Base-by-base conservation (phyloP, 2,329 filamentous ascomycete species). In the Fusarium liriodendri region DNA sequence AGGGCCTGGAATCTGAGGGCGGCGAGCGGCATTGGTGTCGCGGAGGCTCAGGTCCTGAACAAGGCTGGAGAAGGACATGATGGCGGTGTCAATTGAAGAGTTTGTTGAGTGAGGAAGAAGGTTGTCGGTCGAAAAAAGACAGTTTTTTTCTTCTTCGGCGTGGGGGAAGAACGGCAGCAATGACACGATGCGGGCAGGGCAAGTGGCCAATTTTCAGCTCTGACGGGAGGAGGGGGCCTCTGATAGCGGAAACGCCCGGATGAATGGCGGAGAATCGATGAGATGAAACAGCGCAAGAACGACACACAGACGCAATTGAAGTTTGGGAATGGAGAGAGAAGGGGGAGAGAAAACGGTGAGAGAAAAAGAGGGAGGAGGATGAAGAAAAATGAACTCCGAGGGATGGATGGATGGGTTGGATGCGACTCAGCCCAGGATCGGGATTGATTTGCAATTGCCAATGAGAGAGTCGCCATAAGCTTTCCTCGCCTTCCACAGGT, bases 21-120 rank as follows among this genome's bases (percentile, higher is more conserved):
- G 87, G 75, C 89, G 86, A 70, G 80, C 82, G 72, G 81, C 84
- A 74, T 84, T 83, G 75, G 83, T 79, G 78, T 91, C 90, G 77
- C 89, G 89, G 71, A 91, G 86, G 32, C 88, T 87, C 71, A 92
- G 83, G 74, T 92, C 90, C 74, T 92, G 90, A 27, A 92, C 89
- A 63, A 92, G 89, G 79, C 88, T 91, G 45, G 90, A 92, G 84
- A 92, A 92, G 38, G 90, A 92, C 90, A 92, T 92, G 69, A 62
- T 78, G 73, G 35, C 64, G 61, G 59, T 45, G 33, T 67, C 52
- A 61, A 67, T 67, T 72, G 65, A 54, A 42, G 13, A 47, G 64
- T 57, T 66, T 67, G 47, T 37, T 29, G 52, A 47, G 42, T 60
- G 54, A 62, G 62, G 58, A 63, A 61, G 20, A 47, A 25, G 22